Evolutionary conservation across 1,284 basidiomycete genomes (phyloP).

Genomic region (Hortiboletus rubellus): DNA sequence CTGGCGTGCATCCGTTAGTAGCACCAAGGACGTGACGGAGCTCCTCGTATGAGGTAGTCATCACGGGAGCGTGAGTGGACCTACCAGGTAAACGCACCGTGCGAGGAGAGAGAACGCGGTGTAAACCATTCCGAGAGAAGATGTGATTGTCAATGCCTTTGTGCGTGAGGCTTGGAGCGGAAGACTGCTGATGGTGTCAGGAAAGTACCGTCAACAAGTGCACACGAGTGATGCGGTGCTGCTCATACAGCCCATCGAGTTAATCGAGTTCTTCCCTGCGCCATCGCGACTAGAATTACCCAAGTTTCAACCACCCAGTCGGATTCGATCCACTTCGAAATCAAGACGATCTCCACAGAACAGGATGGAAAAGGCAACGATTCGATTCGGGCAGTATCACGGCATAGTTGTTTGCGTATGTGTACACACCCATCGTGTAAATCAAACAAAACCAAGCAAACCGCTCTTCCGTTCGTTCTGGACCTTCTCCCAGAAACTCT

Average conservation of each 20-base stretch:
- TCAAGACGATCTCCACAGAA: too few relatives aligned
- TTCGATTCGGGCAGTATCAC: too few relatives aligned
- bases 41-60: slow-evolving; percentile 16
- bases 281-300: too few relatives aligned
- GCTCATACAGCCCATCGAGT: not conserved
- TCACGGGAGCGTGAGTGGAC: slow-evolving; percentile 7
- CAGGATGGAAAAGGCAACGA: too few relatives aligned
- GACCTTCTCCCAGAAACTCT: not conserved
- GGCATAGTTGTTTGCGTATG: slow-evolving; percentile 18
- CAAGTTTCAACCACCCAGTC: too few relatives aligned
- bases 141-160: not conserved
- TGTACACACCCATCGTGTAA: slow-evolving; percentile 3
- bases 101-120: not conserved
- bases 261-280: too few relatives aligned
- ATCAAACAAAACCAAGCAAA: slow-evolving; percentile 25
- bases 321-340: too few relatives aligned
- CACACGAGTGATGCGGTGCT: not conserved
- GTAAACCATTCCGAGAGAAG: not conserved
- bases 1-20: slow-evolving; percentile 5
- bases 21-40: slow-evolving; percentile 9
- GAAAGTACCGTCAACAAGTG: not conserved
- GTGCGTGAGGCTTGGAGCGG: slow-evolving; percentile 1
- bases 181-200: not conserved
- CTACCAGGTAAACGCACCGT: slow-evolving; percentile 12
- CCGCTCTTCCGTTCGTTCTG: not conserved